Evolutionary conservation across 1,139 yeast genomes (phyloP).

Genomic region (Candida sp.): DNA sequence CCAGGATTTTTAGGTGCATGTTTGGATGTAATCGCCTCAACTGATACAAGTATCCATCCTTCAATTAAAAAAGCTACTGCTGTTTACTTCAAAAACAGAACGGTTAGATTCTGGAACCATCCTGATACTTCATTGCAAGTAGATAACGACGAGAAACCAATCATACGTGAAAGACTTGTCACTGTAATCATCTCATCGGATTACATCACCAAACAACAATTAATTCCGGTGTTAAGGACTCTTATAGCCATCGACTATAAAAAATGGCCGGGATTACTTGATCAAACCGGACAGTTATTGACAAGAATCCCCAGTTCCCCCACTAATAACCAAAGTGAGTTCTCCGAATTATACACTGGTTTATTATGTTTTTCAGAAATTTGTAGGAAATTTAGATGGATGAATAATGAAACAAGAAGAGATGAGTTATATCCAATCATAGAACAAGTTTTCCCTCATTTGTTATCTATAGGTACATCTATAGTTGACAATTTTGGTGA

Average conservation of each 20-base stretch:
- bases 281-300: slow-evolving; percentile 56
- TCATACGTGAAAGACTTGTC: slow-evolving; percentile 61
- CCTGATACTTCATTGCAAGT: slow-evolving; percentile 28
- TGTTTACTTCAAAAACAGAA: slow-evolving; percentile 78
- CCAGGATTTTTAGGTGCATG: slow-evolving; percentile 86
- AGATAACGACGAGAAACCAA: slow-evolving; percentile 68
- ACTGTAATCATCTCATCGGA: slow-evolving; percentile 39
- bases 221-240: slow-evolving; percentile 66
- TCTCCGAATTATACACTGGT: slow-evolving; percentile 70
- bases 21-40: slow-evolving; percentile 57
- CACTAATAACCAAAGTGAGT: slow-evolving; percentile 34
- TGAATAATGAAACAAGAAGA: slow-evolving; percentile 55
- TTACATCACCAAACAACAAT: slow-evolving; percentile 52
- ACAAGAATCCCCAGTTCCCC: slow-evolving; percentile 24
- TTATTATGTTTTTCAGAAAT: slow-evolving; percentile 73
- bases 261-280: slow-evolving; percentile 68
- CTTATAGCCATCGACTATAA: slow-evolving; percentile 65
- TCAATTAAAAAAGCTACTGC: slow-evolving; percentile 78
- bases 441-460: slow-evolving; percentile 61
- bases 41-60: slow-evolving; percentile 46
- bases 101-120: slow-evolving; percentile 61
- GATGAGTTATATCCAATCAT: slow-evolving; percentile 58
- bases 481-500: slow-evolving; percentile 39
- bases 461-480: slow-evolving; percentile 63
- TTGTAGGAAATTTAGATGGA: slow-evolving; percentile 76